A percentile compares a stretch with the other conserved stretches of the same genome.
Conservation (phyloP, 345 rosid species). For the thale cress (Arabidopsis thaliana) region TAIR10.1 NC_003070.9:26647501-26648000, state of each 20-base stretch:
- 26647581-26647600: slow-evolving; percentile 2
- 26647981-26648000: slow-evolving; percentile 72
- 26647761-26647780: background rate
- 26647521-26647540: slow-evolving; percentile 79
- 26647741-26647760: background rate
- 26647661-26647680: background rate
- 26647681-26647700: slow-evolving; percentile 9
- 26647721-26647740: background rate
- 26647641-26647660: background rate
- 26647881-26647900: slow-evolving; percentile 21
- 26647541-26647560: slow-evolving; percentile 79
- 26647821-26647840: slow-evolving; percentile 49
- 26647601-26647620: background rate
- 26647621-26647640: background rate
- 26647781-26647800: slow-evolving; percentile 58
- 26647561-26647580: background rate
- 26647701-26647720: background rate
- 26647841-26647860: slow-evolving; percentile 57
- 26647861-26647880: slow-evolving; percentile 72
- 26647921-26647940: background rate
- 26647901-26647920: background rate
- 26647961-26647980: slow-evolving; percentile 75
- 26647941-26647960: slow-evolving; percentile 7
- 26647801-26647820: slow-evolving; percentile 61
- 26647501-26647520: slow-evolving; percentile 77